A percentile compares a stretch with the other conserved stretches of the same genome.
phyloP scores from a whole-genome alignment of 2,329 filamentous ascomycete species.

The Penicillium sp. region DNA sequence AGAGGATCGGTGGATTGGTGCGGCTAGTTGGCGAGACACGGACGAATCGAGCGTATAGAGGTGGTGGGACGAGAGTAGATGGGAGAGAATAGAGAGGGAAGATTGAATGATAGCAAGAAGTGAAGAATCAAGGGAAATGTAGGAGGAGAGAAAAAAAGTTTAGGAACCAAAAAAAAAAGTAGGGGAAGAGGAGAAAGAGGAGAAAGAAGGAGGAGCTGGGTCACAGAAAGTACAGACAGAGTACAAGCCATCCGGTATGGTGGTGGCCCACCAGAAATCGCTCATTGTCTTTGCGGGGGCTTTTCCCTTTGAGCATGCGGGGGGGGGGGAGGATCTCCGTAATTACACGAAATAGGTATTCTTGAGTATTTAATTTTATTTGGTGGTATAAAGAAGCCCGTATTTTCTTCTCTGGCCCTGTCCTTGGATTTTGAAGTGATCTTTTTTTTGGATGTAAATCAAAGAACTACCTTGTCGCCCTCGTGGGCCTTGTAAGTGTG shows the following conservation, averaged over 20 bases:
- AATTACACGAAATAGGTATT: slow-evolving; percentile 8
- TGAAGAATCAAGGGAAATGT: slow-evolving; percentile 5
- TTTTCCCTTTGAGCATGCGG: slow-evolving; percentile 36
- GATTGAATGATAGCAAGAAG: slow-evolving; percentile 16
- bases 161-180: slow-evolving; percentile 25
- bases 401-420: background rate
- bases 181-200: slow-evolving; percentile 28
- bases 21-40: slow-evolving; percentile 11
- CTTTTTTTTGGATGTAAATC: background rate
- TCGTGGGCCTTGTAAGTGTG: slow-evolving; percentile 1
- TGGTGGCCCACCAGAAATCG: slow-evolving; percentile 31
- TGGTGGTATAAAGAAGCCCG: background rate
- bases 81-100: slow-evolving; percentile 11
- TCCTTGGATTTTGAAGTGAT: background rate
- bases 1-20: slow-evolving; percentile 11
- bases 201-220: slow-evolving; percentile 27
- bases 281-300: slow-evolving; percentile 33
- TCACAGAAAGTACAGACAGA: slow-evolving; percentile 1
- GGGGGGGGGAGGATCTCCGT: slow-evolving; percentile 24
- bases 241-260: slow-evolving; percentile 23
- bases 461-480: background rate
- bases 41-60: slow-evolving; percentile 14
- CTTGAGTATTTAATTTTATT: background rate
- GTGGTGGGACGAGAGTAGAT: slow-evolving; percentile 14
- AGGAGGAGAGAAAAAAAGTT: slow-evolving; percentile 21